Percentiles rank a stretch among this genome's conserved stretches.
These are phyloP conservation scores for Cerioporus squamosus DNA, from an alignment of 1,284 basidiomycete genomes.

Conservation along the genomic window DNA sequence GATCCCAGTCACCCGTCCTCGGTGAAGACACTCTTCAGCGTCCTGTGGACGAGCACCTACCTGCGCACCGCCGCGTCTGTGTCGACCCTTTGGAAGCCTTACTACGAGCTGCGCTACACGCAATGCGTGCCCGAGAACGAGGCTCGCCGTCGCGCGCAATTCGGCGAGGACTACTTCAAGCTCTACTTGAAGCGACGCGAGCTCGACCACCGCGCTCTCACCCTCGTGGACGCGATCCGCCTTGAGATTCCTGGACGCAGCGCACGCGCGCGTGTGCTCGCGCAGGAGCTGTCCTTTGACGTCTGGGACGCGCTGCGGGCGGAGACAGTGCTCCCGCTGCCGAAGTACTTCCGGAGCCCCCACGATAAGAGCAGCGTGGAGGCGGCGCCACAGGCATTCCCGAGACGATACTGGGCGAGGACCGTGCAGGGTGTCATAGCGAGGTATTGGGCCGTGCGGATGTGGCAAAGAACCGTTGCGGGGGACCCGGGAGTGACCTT, in stretches of 20 bases:
- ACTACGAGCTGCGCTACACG: conserved; percentile 53
- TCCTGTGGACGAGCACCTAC: conserved; percentile 30
- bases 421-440: conserved; percentile 49
- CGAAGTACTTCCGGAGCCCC: conserved; percentile 31
- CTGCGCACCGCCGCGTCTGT: conserved; percentile 33
- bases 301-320: conserved; percentile 56
- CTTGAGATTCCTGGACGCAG: conserved; percentile 39
- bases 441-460: conserved; percentile 44
- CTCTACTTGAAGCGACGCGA: conserved; percentile 48
- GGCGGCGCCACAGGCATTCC: conserved; percentile 41
- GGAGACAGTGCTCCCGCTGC: conserved; percentile 41
- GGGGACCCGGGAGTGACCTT: conserved; percentile 38
- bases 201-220: conserved; percentile 47
- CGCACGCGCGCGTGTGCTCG: conserved; percentile 41
- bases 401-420: conserved; percentile 57
- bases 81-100: conserved; percentile 50
- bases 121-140: conserved; percentile 44
- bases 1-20: conserved; percentile 24
- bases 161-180: conserved; percentile 46
- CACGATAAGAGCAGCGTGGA: conserved; percentile 8
- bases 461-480: conserved; percentile 42
- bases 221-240: conserved; percentile 46
- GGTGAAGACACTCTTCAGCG: conserved; percentile 31
- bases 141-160: conserved; percentile 32
- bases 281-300: conserved; percentile 46